A percentile compares a stretch with the other conserved stretches of the same genome.
These are phyloP conservation scores for Ustilaginoidea virens DNA, from an alignment of 2,329 filamentous ascomycete species.

Conservation along the genomic window DNA sequence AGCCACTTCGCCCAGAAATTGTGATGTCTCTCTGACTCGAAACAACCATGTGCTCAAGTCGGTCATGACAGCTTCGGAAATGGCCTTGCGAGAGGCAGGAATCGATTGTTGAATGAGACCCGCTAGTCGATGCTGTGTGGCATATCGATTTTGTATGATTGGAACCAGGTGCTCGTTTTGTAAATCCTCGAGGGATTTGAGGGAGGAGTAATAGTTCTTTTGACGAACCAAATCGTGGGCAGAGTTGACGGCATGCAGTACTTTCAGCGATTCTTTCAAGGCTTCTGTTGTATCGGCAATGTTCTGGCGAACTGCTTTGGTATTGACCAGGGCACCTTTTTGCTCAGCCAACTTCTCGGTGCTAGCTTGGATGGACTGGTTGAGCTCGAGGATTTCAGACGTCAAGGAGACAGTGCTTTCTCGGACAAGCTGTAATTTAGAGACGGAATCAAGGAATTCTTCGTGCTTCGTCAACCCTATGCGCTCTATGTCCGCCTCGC, in stretches of 20 bases:
- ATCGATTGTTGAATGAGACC: constrained; percentile 94
- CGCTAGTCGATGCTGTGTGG: constrained; percentile 87
- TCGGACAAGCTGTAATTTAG: constrained; percentile 80
- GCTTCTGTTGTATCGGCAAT: constrained; percentile 86
- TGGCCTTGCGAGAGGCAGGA: constrained; percentile 78
- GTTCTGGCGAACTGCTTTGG: constrained; percentile 80
- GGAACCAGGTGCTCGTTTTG: constrained; percentile 83
- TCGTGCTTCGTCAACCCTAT: constrained; percentile 95
- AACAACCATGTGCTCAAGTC: constrained; percentile 96
- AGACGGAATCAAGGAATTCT: constrained; percentile 87
- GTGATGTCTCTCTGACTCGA: constrained; percentile 86
- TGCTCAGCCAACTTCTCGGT: constrained; percentile 89
- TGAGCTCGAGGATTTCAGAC: constrained; percentile 78
- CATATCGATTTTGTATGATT: constrained; percentile 63
- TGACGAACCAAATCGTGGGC: constrained; percentile 82
- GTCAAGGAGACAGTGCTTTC: constrained; percentile 83
- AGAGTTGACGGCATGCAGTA: constrained; percentile 82
- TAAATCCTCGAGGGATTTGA: constrained; percentile 86
- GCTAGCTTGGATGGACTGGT: constrained; percentile 87
- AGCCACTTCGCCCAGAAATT: constrained; percentile 88
- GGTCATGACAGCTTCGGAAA: constrained; percentile 92
- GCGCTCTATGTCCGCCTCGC: constrained; percentile 81
- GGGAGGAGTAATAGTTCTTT: constrained; percentile 89
- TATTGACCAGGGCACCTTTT: constrained; percentile 88
- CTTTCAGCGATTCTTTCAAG: constrained; percentile 79